Evolutionary conservation across 805 yeast species (phyloP), one percentile per base, ranked within the genome.

Genomic region (Komagataella kurtzmanii): DNA sequence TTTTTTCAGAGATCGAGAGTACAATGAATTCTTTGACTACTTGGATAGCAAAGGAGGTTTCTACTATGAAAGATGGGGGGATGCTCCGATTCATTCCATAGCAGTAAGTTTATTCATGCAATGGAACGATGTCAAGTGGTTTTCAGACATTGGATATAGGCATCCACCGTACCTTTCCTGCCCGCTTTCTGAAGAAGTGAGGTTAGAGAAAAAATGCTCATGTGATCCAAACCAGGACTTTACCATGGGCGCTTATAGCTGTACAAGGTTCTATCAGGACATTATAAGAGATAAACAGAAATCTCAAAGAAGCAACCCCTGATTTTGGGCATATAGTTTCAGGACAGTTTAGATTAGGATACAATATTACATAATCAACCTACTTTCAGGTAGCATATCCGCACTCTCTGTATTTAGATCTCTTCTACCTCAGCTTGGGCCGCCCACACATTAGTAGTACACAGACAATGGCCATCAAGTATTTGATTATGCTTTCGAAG

Each of bases 11-110:
- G 70, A 79, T 1, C 65, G 70, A 23, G 67, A 76, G 8, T 86
- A 85, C 66, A 70, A 74, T 47, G 69, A 72, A 7, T 85, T 75
- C 65, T 85, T 85, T 60, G 70, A 83, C 21, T 69, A 70, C 61
- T 68, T 87, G 47, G 95, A 87, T 62, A 57, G 63, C 36, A 67
- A 77, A 4, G 95, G 93, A 51, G 95, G 95, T 0, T 86, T 87
- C 64, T 87, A 78, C 63, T 85, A 86, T 62, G 93, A 88, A 68
- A 74, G 96, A 57, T 88, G 96, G 95, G 96, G 96, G 14, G 96
- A 88, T 59, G 80, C 79, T 6, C 80, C 80, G 1, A 63, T 76
- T 44, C 79, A 75, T 60, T 64, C 79, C 1, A 66, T 76, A 48
- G 76, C 71, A 3, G 69, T 69, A 1, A 62, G 75, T 7, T 55